These are phyloP conservation scores for Botrytis medusae DNA, from an alignment of 2,329 filamentous ascomycete species.

Conservation along the genomic window DNA sequence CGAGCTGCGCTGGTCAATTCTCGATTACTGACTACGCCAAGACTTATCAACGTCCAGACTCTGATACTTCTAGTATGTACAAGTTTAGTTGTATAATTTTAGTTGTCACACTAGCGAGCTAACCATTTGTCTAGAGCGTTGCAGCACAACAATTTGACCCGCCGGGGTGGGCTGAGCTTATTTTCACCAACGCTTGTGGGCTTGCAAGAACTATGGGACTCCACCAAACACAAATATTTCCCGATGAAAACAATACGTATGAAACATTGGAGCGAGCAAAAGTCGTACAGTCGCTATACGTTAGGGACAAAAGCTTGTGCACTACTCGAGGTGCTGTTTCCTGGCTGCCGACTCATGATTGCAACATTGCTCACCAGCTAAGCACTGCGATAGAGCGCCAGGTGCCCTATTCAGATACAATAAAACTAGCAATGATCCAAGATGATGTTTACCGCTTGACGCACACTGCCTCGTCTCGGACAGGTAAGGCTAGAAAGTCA, in stretches of 20 bases:
- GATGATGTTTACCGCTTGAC: conserved; percentile 8
- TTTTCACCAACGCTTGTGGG: conserved; percentile 20
- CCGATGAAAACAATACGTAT: conserved; percentile 6
- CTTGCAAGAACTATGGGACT: conserved; percentile 21
- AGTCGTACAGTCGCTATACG: conserved; percentile 15
- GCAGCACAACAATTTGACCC: conserved; percentile 23
- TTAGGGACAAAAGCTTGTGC: conserved; percentile 21
- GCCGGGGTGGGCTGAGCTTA: conserved; percentile 20
- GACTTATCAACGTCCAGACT: conserved; percentile 22
- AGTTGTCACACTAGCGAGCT: not conserved
- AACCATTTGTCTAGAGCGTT: conserved; percentile 12
- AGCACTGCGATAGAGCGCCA: not conserved
- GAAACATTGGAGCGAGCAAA: conserved; percentile 19
- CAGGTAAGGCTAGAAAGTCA: not conserved
- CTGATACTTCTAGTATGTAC: conserved; percentile 21
- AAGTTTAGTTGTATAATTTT: not conserved
- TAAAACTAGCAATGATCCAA: conserved; percentile 1
- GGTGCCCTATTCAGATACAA: not conserved
- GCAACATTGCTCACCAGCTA: conserved; percentile 7
- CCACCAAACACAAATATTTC: conserved; percentile 17
- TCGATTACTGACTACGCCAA: conserved; percentile 20
- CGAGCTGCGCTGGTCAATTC: conserved; percentile 23
- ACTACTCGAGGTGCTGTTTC: conserved; percentile 20
- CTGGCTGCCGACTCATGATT: conserved; percentile 20
- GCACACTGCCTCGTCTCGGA: not conserved